Conservation (phyloP, 805 yeast species). For the Candida verbasci region DNA sequence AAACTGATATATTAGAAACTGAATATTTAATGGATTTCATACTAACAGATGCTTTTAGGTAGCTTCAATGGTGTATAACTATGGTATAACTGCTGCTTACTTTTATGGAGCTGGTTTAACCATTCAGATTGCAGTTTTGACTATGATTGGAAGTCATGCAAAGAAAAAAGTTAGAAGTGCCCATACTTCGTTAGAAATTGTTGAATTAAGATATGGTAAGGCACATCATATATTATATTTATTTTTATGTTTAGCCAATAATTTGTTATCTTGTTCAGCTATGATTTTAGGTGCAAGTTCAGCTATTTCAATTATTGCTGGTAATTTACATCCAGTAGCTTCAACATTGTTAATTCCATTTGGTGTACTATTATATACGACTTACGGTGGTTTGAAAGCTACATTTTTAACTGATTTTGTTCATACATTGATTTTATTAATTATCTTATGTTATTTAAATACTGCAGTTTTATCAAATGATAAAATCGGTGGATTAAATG, state of each 20-base stretch:
- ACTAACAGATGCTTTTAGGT: conserved; percentile 4
- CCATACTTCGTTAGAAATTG: conserved; percentile 27
- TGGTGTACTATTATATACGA: conserved; percentile 44
- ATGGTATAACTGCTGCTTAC: conserved; percentile 20
- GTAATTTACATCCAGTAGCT: conserved; percentile 23
- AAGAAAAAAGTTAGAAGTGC: conserved; percentile 24
- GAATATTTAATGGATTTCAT: no score
- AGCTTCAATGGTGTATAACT: conserved; percentile 20
- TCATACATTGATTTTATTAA: conserved; percentile 20
- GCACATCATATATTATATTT: conserved; percentile 19
- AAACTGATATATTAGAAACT: no score
- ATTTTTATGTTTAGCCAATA: conserved; percentile 20
- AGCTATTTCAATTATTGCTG: conserved; percentile 24
- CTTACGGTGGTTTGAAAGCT: conserved; percentile 48
- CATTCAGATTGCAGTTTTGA: conserved; percentile 21
- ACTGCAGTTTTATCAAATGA: conserved; percentile 22
- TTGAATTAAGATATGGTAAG: conserved; percentile 24
- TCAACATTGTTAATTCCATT: conserved; percentile 25
- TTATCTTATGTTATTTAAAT: conserved; percentile 22
- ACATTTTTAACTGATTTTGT: conserved; percentile 47
- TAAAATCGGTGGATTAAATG: conserved; percentile 24
- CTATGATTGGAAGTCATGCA: conserved; percentile 22
- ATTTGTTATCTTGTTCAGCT: conserved; percentile 20
- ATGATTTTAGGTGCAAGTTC: conserved; percentile 27
- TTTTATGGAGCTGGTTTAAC: conserved; percentile 25